Base-by-base conservation (phyloP, 495 filamentous ascomycete species). In the Aspergillus heteromorphus region DNA sequence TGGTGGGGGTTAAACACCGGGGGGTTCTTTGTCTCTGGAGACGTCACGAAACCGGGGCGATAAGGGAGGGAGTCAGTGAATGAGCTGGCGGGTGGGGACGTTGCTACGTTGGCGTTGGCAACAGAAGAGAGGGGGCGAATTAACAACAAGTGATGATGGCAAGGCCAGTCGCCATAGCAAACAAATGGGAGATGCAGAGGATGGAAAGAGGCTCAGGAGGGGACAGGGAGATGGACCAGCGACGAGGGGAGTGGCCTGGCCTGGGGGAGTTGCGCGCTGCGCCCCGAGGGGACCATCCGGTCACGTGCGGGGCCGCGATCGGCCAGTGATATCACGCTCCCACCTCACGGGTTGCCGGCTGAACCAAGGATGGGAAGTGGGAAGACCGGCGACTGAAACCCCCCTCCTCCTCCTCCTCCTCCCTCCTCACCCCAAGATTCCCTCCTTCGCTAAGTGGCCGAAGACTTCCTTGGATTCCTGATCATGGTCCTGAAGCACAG, bases 241-340 rank as follows among this genome's bases (percentile, higher is more conserved):
- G 45, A 25, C 27, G 41, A 54, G 31, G 49, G 21, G 25, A 16
- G 23, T 21, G 19, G 19, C 27, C 21, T 19, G 30, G n/a, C n/a
- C n/a, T n/a, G n/a, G n/a, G 42, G 18, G 53, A 45, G 55, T 56
- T 60, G 57, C 61, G 60, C 57, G 63, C 61, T 69, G 67, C 67
- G 66, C 59, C 51, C 58, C 52, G 54, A 48, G 52, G 59, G 59
- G 53, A 50, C 21, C 31, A 45, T 40, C 36, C 49, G 47, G 56
- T 75, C 73, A 75, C 71, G 72, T 76, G 73, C 48, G 38, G 48
- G 21, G 31, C 38, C 40, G 51, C 31, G 38, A 42, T 54, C 61
- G 62, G 62, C 74, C 74, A 77, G 74, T 77, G 67, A 75, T 59
- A 74, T 58, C 57, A 58, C 68, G 63, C 66, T 55, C 55, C 64